phyloP scores from a whole-genome alignment of 257 asterid species.

The Nicotiana attenuata region DNA sequence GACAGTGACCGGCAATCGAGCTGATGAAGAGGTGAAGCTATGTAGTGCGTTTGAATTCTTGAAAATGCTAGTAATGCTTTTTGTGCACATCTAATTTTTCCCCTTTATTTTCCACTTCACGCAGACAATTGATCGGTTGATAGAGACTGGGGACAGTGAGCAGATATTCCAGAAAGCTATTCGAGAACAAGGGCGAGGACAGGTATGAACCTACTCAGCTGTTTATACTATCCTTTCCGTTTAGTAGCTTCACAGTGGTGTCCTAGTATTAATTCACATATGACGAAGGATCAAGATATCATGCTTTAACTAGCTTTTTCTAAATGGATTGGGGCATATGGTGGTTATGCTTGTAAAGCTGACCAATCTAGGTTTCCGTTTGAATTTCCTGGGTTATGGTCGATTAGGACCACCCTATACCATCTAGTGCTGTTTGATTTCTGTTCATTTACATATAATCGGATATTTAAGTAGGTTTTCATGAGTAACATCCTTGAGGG shows the following conservation, averaged over 20 bases:
- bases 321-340: background rate
- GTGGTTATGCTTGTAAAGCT: background rate
- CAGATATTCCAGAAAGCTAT: slow-evolving; percentile 92
- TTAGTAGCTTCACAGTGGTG: background rate
- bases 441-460: background rate
- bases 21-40: slow-evolving; percentile 79
- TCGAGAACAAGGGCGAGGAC: slow-evolving; percentile 95
- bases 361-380: background rate
- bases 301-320: background rate
- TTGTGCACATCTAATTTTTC: slow-evolving; percentile 7
- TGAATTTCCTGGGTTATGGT: background rate
- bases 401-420: background rate
- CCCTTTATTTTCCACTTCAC: slow-evolving; percentile 8
- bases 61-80: background rate
- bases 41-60: background rate
- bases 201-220: slow-evolving; percentile 35
- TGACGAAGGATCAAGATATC: background rate
- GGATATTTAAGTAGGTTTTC: background rate
- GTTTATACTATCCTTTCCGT: background rate
- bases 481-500: background rate
- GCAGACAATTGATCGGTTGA: slow-evolving; percentile 82
- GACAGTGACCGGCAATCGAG: slow-evolving; percentile 78
- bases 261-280: background rate
- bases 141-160: slow-evolving; percentile 96
- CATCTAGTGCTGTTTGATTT: background rate